Base-by-base conservation (phyloP, 768 basidiomycete species). In the Piloderma croceum region DNA sequence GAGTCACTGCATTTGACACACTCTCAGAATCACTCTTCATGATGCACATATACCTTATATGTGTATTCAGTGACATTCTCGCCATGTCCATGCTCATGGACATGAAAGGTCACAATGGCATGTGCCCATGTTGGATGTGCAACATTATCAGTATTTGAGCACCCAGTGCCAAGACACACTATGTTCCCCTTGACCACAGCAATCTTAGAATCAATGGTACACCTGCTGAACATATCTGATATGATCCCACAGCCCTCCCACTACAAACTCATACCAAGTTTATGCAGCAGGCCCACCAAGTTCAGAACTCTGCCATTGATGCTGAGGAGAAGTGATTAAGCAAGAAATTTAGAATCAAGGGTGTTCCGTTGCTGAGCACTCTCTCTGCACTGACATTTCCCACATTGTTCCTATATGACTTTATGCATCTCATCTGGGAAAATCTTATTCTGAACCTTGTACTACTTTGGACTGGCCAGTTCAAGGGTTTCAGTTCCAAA, bases 371-470 rank as follows among this genome's bases (percentile, higher is more conserved):
- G 1, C 59, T 71, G 17, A 42, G 43, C 7, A 9, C 21, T 11
- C 55, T 71, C 1, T 36, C 48, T 2, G 68, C 62, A 0, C 41
- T 71, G 17, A 51, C 51, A 5, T 65, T 70, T 44, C 64, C 72
- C 1, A 1, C 15, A 3, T 67, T 66, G 9, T 68, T 70, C 17
- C 70, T 69, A 0, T 64, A 65, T 44, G 71, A 76, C 37, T 70
- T 72, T 53, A 73, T 76, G 66, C 73, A 77, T 38, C 57, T 71
- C 0, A 52, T 74, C 17, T 67, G 53, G 48, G 69, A 71, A 43
- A 75, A 76, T 44, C 33, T 71, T 1, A 45, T 71, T 20, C 51
- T 47, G 17, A 69, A 65, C 34, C 56, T 77, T 2, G 48, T 73
- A 23, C n/a, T 41, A 0, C 48, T 69, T 0, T 69, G 69, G 68